Percentiles rank a stretch among this genome's conserved stretches.
These are phyloP conservation scores for Saccharomycopsis fodiens DNA, from an alignment of 805 yeast species.

Conservation along the genomic window DNA sequence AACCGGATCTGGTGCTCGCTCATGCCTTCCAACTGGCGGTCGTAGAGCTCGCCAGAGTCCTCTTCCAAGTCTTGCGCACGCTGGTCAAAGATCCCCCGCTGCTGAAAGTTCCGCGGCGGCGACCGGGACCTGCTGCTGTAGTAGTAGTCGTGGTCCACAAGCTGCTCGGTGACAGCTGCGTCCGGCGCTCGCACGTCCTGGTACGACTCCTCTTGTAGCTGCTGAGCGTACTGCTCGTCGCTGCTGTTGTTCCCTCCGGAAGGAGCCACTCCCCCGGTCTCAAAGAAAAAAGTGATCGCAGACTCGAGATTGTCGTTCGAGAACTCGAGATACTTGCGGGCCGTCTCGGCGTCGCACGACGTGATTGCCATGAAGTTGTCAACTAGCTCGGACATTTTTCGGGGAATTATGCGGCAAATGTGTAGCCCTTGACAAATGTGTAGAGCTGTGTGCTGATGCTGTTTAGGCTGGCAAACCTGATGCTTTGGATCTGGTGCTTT, in stretches of 20 bases:
- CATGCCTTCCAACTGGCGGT: conserved; percentile 21
- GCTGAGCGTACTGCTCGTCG: conserved; percentile 46
- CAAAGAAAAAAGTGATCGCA: conserved; percentile 80
- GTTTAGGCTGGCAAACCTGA: too few relatives aligned
- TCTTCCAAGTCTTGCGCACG: conserved; percentile 30
- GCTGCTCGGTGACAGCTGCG: conserved; percentile 39
- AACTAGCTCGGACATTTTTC: conserved; percentile 34
- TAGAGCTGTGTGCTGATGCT: too few relatives aligned
- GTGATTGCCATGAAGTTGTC: conserved; percentile 82
- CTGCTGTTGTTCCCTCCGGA: conserved; percentile 8
- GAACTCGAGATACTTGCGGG: conserved; percentile 71
- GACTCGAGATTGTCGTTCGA: conserved; percentile 70
- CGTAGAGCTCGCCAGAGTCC: conserved; percentile 30
- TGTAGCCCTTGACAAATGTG: too few relatives aligned
- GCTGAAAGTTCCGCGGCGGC: conserved; percentile 3
- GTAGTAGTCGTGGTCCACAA: conserved; percentile 8
- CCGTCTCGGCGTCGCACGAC: conserved; percentile 58
- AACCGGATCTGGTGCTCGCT: conserved; percentile 50
- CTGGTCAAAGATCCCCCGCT: conserved; percentile 31
- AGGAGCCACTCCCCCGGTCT: conserved; percentile 37
- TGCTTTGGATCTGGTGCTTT: too few relatives aligned
- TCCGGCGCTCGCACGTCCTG: conserved; percentile 64
- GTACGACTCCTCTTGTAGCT: conserved; percentile 59
- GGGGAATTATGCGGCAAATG: background rate
- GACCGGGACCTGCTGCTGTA: background rate